Evolutionary conservation across 2,329 filamentous ascomycete species (phyloP).

Genomic region (Aspergillus awamori): DNA sequence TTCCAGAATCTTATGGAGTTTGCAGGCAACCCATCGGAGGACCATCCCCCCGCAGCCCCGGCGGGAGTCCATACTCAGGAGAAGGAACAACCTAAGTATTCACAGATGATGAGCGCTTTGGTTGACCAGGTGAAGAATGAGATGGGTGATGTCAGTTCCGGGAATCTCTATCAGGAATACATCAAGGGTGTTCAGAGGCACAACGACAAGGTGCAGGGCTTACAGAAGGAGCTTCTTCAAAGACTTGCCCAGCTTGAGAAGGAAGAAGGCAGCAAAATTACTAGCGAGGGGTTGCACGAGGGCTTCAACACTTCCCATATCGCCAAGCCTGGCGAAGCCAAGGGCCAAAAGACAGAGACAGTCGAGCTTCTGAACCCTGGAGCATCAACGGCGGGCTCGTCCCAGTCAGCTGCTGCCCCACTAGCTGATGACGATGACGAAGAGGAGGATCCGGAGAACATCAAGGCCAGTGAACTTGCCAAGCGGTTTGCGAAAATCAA

Average conservation of each 20-base stretch:
- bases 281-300: conserved; percentile 83
- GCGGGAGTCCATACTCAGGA: conserved; percentile 77
- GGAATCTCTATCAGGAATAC: conserved; percentile 73
- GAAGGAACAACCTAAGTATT: conserved; percentile 79
- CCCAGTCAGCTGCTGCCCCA: conserved; percentile 43
- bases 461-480: conserved; percentile 76
- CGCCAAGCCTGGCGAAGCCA: conserved; percentile 59
- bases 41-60: conserved; percentile 75
- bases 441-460: conserved; percentile 68
- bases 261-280: conserved; percentile 87
- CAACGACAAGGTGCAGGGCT: conserved; percentile 71
- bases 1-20: conserved; percentile 89
- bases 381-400: conserved; percentile 40
- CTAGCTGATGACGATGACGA: conserved; percentile 51
- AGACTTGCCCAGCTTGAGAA: conserved; percentile 82
- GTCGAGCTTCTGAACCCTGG: conserved; percentile 78
- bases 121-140: conserved; percentile 90
- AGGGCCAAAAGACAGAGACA: conserved; percentile 47
- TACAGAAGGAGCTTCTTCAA: conserved; percentile 73
- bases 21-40: conserved; percentile 68
- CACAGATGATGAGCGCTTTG: conserved; percentile 97
- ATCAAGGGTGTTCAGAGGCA: conserved; percentile 77
- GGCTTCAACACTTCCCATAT: conserved; percentile 90
- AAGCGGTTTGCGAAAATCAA: conserved; percentile 80
- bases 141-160: conserved; percentile 72